These are phyloP conservation scores for Metarhizium anisopliae DNA, from an alignment of 2,329 filamentous ascomycete species.

Conservation along the genomic window DNA sequence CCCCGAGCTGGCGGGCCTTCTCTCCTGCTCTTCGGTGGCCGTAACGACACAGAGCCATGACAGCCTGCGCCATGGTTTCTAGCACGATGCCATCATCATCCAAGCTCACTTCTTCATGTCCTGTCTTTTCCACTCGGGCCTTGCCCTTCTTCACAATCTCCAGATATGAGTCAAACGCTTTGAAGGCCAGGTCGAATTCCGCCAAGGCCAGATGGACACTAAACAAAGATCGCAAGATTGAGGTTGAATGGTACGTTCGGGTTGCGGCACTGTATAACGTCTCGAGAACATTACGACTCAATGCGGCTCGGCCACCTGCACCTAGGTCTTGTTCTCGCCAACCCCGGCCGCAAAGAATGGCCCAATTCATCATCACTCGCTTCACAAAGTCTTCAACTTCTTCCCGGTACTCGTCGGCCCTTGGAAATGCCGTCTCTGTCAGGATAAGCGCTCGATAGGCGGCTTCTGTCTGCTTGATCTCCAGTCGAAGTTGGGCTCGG, in stretches of 20 bases:
- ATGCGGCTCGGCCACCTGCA: slow-evolving; percentile 65
- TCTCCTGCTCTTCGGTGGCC: slow-evolving; percentile 67
- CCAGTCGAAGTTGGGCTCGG: slow-evolving; percentile 58
- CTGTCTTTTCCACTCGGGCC: slow-evolving; percentile 71
- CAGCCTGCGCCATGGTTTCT: slow-evolving; percentile 69
- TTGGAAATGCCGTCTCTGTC: slow-evolving; percentile 73
- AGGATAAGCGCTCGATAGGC: slow-evolving; percentile 74
- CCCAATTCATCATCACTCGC: slow-evolving; percentile 78
- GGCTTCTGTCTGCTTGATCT: slow-evolving; percentile 70
- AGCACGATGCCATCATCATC: slow-evolving; percentile 73
- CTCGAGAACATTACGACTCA: slow-evolving; percentile 72
- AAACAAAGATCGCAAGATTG: slow-evolving; percentile 79
- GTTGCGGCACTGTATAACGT: slow-evolving; percentile 84
- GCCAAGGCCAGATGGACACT: slow-evolving; percentile 78
- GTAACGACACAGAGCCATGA: slow-evolving; percentile 74
- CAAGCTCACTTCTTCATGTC: slow-evolving; percentile 59
- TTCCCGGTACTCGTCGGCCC: slow-evolving; percentile 66
- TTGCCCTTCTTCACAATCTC: slow-evolving; percentile 82
- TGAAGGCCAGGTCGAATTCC: slow-evolving; percentile 86
- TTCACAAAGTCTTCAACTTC: slow-evolving; percentile 79
- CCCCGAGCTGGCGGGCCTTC: slow-evolving; percentile 63
- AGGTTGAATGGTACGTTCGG: slow-evolving; percentile 91
- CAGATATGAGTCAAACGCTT: slow-evolving; percentile 85
- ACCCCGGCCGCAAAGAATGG: slow-evolving; percentile 64
- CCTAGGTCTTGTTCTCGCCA: slow-evolving; percentile 80